A percentile compares a stretch with the other conserved stretches of the same genome.
Evolutionary conservation across 2,329 filamentous ascomycete genomes (phyloP).

Genomic region (Talaromyces sp.): DNA sequence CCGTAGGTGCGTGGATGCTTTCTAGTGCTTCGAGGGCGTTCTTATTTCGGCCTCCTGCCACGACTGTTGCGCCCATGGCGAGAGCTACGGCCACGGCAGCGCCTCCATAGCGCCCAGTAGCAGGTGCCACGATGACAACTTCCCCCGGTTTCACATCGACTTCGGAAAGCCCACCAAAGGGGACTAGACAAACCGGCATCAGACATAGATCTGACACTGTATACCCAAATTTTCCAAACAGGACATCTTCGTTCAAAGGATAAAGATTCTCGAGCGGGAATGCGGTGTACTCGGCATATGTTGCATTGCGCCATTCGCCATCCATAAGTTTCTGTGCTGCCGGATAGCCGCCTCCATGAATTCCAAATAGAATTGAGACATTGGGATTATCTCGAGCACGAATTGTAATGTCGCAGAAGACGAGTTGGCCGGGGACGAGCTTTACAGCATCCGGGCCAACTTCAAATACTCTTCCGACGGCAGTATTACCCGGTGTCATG

Average conservation of each 20-base stretch:
- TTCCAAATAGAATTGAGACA: conserved; percentile 16
- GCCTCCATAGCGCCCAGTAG: conserved; percentile 46
- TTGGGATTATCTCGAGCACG: conserved; percentile 29
- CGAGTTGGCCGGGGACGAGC: conserved; percentile 29
- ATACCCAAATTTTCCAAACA: conserved; percentile 34
- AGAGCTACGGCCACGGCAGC: conserved; percentile 44
- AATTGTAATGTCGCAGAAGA: conserved; percentile 29
- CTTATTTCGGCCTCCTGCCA: conserved; percentile 42
- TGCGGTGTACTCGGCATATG: conserved; percentile 28
- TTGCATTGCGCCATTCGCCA: conserved; percentile 31
- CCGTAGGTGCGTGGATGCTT: background rate
- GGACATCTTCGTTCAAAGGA: conserved; percentile 24
- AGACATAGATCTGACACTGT: conserved; percentile 34
- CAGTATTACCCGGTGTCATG: conserved; percentile 24
- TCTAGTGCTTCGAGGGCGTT: background rate
- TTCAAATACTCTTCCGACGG: conserved; percentile 30
- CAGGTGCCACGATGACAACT: conserved; percentile 45
- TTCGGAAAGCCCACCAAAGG: conserved; percentile 40
- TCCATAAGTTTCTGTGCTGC: conserved; percentile 27
- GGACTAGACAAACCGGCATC: conserved; percentile 31
- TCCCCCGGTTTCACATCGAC: conserved; percentile 42
- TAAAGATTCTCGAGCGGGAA: conserved; percentile 33
- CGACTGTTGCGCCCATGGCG: conserved; percentile 47
- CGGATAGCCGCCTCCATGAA: conserved; percentile 21
- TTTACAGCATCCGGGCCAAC: conserved; percentile 30